Conservation (phyloP, 1,139 yeast species). For the Taiozyma onychis region DNA sequence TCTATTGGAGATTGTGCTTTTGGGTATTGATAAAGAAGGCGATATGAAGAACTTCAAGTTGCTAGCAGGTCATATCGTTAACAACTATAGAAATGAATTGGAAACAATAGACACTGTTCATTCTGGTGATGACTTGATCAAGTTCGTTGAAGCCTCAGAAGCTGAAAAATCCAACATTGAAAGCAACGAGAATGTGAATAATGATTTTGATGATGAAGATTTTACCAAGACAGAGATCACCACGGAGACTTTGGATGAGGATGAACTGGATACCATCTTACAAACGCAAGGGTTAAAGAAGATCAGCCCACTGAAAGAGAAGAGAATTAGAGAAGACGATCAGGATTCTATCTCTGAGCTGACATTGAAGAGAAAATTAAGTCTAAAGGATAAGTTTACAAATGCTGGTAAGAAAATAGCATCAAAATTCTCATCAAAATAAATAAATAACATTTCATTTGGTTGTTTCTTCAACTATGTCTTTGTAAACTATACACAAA, state of each 20-base stretch:
- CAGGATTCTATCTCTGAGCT: slow-evolving; percentile 3
- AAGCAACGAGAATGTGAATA: slow-evolving; percentile 4
- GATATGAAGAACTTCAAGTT: slow-evolving; percentile 38
- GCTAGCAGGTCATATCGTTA: slow-evolving; percentile 45
- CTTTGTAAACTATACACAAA: neutral
- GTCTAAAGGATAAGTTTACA: slow-evolving; percentile 22
- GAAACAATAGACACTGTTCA: slow-evolving; percentile 29
- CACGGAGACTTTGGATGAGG: neutral
- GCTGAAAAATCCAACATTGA: slow-evolving; percentile 17
- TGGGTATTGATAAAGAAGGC: slow-evolving; percentile 22
- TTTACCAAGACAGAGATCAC: neutral
- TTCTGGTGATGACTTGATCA: slow-evolving; percentile 27
- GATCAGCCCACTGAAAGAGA: slow-evolving; percentile 1
- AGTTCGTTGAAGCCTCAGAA: slow-evolving; percentile 16
- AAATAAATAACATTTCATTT: neutral
- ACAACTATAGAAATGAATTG: slow-evolving; percentile 38
- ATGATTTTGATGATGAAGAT: slow-evolving; percentile 1
- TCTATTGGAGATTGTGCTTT: slow-evolving; percentile 49
- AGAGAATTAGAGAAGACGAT: slow-evolving; percentile 18
- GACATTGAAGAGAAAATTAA: slow-evolving; percentile 13
- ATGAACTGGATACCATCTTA: neutral
- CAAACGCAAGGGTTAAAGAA: neutral
- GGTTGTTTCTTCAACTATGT: neutral
- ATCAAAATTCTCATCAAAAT: slow-evolving; percentile 16
- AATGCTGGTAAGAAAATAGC: slow-evolving; percentile 28